A percentile compares a stretch with the other conserved stretches of the same genome.
Evolutionary conservation across 2,329 filamentous ascomycete genomes (phyloP).

Genomic region (Hysterium pulicare): DNA sequence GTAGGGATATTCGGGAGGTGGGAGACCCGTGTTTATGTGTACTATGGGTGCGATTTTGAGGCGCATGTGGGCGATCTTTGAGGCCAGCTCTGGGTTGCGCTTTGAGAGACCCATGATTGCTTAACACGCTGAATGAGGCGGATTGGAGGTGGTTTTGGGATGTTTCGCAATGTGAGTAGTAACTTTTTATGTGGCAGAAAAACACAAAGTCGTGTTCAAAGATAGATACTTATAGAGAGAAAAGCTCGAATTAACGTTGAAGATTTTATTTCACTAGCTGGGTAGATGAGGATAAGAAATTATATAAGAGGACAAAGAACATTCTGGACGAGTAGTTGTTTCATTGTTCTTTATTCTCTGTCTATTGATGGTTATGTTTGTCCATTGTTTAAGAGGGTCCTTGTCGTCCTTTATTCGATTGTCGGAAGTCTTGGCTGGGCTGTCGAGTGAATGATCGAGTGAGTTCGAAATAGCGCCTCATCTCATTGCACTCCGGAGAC

Average conservation of each 20-base stretch:
- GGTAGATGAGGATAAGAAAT: too few species aligned
- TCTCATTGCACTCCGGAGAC: too few species aligned
- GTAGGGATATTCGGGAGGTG: constrained; percentile 63
- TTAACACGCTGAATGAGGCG: background rate
- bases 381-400: constrained; percentile 15
- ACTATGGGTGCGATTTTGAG: constrained; percentile 63
- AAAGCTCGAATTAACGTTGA: too few species aligned
- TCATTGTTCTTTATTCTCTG: constrained; percentile 19
- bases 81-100: constrained; percentile 49
- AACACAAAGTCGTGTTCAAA: background rate
- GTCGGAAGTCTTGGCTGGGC: too few species aligned
- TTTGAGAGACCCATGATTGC: constrained; percentile 9
- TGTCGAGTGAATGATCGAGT: too few species aligned
- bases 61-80: constrained; percentile 64
- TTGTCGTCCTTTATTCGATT: constrained; percentile 15
- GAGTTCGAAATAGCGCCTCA: too few species aligned
- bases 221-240: constrained; percentile 22
- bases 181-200: background rate
- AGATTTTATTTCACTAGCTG: too few species aligned
- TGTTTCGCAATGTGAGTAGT: constrained; percentile 8
- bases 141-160: constrained; percentile 1
- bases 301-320: too few species aligned
- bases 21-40: constrained; percentile 57
- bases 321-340: constrained; percentile 20
- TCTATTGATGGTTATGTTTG: constrained; percentile 21